Base-by-base conservation (phyloP, 352 stramenopile species). In the Phytophthora ohioensis region DNA sequence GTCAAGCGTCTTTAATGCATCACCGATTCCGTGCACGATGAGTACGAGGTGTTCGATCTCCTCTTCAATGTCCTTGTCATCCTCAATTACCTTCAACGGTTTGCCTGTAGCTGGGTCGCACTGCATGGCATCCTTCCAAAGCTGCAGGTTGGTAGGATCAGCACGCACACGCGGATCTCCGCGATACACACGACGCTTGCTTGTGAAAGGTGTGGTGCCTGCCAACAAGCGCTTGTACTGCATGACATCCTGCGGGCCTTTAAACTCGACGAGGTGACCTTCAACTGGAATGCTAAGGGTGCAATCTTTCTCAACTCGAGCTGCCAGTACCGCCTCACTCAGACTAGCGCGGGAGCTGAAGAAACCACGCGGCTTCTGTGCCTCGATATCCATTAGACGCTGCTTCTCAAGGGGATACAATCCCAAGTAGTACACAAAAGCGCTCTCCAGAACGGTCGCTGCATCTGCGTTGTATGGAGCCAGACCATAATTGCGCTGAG, bases 11-110 rank as follows among this genome's bases (percentile, higher is more conserved):
- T 93, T 94, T 13, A 96, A 69, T 15, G 91, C 88, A 46, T 97
- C 91, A n/a, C 91, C 91, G 36, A 97, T 97, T 21, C 91, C 91
- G 58, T 97, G 91, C 3, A 97, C 88, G 34, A 97, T 92, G 13
- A 97, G 80, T 41, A 97, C 82, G 7, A 97, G 75, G 48, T 97
- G 89, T 46, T 94, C 84, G n/a, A 96, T 74, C 32, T 94, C 80
- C 11, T 84, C 75, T 56, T 93, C 81, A 47, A 95, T 90, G 46
- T 95, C 88, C 0, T 71, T 67, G 42, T 93, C 88, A 36, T 95
- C 87, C 15, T 89, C 79, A 17, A 68, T 77, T 1, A 62, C 46
- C 41, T 71, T 72, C 11, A 72, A 41, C 51, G 73, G 41, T 57
- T 77, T 69, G 3, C 75, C 63, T 15, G 70, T 76, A 57, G 59